Percentiles rank a stretch among this genome's conserved stretches.
Evolutionary conservation across 352 stramenopile genomes (phyloP).

Genomic region (Phytophthora cactorum): DNA sequence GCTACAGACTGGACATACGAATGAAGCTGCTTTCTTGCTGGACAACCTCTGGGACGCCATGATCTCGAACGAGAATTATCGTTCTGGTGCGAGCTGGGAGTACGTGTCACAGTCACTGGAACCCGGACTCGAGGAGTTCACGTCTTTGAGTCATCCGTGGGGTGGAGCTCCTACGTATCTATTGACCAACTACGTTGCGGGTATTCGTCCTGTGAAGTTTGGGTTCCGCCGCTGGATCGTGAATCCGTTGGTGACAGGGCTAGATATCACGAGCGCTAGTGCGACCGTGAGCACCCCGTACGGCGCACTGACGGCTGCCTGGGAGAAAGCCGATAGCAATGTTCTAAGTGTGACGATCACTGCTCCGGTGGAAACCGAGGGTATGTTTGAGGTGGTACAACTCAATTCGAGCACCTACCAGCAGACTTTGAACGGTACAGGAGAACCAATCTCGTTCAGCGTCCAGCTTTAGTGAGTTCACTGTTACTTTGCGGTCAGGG

Average conservation of each 20-base stretch:
- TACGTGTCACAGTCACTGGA: slow-evolving; percentile 34
- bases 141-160: slow-evolving; percentile 26
- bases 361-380: neutral
- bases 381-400: neutral
- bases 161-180: slow-evolving; percentile 8
- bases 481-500: no score
- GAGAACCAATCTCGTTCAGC: neutral
- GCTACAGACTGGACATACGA: slow-evolving; percentile 7
- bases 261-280: slow-evolving; percentile 35
- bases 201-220: slow-evolving; percentile 34
- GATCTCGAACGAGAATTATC: slow-evolving; percentile 35
- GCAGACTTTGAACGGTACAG: neutral
- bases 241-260: slow-evolving; percentile 30
- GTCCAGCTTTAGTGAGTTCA: neutral
- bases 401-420: neutral
- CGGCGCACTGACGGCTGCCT: neutral
- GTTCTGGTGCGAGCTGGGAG: slow-evolving; percentile 27
- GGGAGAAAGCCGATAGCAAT: neutral
- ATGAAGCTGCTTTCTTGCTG: neutral
- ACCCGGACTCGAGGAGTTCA: slow-evolving; percentile 29
- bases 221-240: slow-evolving; percentile 30
- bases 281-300: neutral
- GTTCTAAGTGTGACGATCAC: neutral
- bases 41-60: slow-evolving; percentile 38
- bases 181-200: neutral